These are phyloP conservation scores for Ceratobasidium sp. DNA, from an alignment of 1,284 basidiomycete genomes.

Conservation along the genomic window DNA sequence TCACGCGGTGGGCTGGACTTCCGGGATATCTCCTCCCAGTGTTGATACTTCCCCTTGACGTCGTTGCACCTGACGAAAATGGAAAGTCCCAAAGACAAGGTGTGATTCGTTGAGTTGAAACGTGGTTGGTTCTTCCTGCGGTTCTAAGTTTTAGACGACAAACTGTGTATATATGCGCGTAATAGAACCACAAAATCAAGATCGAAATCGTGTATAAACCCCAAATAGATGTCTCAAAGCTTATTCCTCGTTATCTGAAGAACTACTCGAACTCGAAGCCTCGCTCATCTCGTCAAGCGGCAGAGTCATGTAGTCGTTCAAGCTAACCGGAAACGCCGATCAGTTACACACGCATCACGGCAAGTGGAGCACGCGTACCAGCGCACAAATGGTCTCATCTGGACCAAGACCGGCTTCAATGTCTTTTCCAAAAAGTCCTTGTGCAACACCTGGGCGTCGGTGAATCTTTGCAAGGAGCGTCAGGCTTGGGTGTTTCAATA, in stretches of 20 bases:
- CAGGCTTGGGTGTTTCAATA: background rate
- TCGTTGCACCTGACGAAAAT: too few relatives aligned
- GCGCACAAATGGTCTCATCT: constrained; percentile 80
- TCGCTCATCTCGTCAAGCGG: constrained; percentile 52
- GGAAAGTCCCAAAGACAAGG: too few relatives aligned
- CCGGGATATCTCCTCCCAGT: constrained; percentile 28
- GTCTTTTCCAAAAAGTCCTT: constrained; percentile 71
- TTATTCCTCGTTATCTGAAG: constrained; percentile 9
- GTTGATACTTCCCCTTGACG: background rate
- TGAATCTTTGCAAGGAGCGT: constrained; percentile 60
- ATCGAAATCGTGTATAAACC: too few relatives aligned
- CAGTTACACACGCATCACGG: background rate
- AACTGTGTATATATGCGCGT: too few relatives aligned
- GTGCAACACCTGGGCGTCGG: constrained; percentile 73
- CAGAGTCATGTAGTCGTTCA: constrained; percentile 71
- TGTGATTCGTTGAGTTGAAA: too few relatives aligned
- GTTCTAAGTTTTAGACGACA: too few relatives aligned
- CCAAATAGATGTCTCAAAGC: background rate
- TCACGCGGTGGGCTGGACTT: constrained; percentile 17
- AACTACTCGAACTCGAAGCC: constrained; percentile 26
- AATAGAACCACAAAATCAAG: too few relatives aligned
- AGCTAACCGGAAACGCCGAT: constrained; percentile 53
- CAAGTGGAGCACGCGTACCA: constrained; percentile 59
- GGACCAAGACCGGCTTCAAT: constrained; percentile 56
- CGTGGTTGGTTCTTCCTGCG: too few relatives aligned